Conservation (phyloP, 305 asterid genomes). For the Plantago coronopus region DNA sequence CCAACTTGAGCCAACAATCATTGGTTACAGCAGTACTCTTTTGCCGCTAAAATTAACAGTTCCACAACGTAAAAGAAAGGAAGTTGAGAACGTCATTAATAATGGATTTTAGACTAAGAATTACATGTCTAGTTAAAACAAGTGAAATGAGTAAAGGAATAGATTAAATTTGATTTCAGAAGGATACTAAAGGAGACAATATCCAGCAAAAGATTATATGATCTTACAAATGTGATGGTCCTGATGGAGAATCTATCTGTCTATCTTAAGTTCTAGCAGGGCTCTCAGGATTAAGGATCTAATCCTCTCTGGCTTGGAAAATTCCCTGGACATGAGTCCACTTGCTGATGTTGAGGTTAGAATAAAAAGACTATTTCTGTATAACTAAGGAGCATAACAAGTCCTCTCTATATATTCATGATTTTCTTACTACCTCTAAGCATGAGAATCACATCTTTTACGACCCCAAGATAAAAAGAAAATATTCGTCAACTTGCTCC, state of each 20-base stretch:
- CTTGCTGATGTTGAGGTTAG: constrained; percentile 25
- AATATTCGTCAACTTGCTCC: constrained; percentile 25
- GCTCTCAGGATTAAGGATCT: constrained; percentile 30
- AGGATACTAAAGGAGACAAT: constrained; percentile 8
- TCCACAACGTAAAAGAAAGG: no score
- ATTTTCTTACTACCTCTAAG: constrained; percentile 7
- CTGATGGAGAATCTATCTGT: constrained; percentile 33
- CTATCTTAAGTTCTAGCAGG: constrained; percentile 18
- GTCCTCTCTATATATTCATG: not conserved
- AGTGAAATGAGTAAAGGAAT: constrained; percentile 2
- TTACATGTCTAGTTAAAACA: not conserved
- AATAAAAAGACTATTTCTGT: constrained; percentile 19
- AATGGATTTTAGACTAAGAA: not conserved
- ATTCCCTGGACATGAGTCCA: constrained; percentile 28
- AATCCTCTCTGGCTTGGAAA: constrained; percentile 36
- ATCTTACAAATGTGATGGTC: constrained; percentile 11
- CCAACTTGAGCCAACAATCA: no score
- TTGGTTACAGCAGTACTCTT: no score
- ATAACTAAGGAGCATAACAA: not conserved
- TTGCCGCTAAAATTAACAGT: no score
- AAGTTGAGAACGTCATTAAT: not conserved
- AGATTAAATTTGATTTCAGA: not conserved
- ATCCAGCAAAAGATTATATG: constrained; percentile 6
- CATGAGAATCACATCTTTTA: constrained; percentile 22
- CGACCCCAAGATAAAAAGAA: constrained; percentile 5